phyloP scores from a whole-genome alignment of 2,329 filamentous ascomycete genomes.

The Gliomastix tumulicola region DNA sequence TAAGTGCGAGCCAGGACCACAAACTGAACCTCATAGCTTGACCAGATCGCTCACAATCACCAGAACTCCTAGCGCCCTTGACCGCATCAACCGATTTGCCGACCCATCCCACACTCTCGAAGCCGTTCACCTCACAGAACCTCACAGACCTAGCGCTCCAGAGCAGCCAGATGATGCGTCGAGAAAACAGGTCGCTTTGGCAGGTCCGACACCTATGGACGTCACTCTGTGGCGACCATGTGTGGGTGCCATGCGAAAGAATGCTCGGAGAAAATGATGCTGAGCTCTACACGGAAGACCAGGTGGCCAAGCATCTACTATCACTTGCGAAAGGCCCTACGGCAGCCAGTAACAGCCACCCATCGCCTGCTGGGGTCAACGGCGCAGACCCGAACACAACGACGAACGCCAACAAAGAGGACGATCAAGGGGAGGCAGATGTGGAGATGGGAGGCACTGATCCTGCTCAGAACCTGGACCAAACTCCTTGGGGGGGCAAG shows the following conservation, averaged over 20 bases:
- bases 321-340: slow-evolving; percentile 14
- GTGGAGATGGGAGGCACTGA: slow-evolving; percentile 13
- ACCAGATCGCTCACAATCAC: slow-evolving; percentile 14
- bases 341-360: background rate
- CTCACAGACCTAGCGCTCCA: slow-evolving; percentile 65
- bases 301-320: slow-evolving; percentile 28
- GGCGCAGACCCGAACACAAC: slow-evolving; percentile 1
- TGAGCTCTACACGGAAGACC: slow-evolving; percentile 44
- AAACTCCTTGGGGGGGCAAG: no score
- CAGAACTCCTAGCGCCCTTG: slow-evolving; percentile 69
- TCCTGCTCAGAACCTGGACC: no score
- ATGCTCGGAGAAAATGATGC: slow-evolving; percentile 51
- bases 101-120: slow-evolving; percentile 65
- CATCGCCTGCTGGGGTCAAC: no score
- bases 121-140: slow-evolving; percentile 67
- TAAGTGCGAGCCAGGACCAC: no score
- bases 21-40: no score
- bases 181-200: slow-evolving; percentile 67
- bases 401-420: slow-evolving; percentile 3
- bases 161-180: slow-evolving; percentile 63
- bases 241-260: slow-evolving; percentile 55
- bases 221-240: slow-evolving; percentile 67
- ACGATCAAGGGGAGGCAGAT: slow-evolving; percentile 13
- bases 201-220: slow-evolving; percentile 68
- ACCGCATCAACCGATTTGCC: slow-evolving; percentile 69